Conservation (phyloP, 148 eudicot species). For the Silene latifolia region DNA sequence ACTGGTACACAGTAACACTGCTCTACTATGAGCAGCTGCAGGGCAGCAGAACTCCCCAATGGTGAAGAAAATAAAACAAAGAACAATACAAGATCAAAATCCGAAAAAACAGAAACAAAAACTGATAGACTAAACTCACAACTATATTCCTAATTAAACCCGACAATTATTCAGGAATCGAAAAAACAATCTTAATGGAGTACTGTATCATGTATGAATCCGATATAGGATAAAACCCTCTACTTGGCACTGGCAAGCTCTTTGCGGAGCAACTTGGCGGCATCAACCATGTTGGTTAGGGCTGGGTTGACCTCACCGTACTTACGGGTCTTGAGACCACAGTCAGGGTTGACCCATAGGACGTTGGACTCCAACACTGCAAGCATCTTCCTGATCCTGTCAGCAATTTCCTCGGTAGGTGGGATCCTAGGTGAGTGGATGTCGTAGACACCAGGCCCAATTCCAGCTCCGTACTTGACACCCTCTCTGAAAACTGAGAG, state of each 20-base stretch:
- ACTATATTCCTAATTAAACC: slow-evolving; percentile 25
- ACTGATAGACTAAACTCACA: slow-evolving; percentile 16
- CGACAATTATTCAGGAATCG: slow-evolving; percentile 23
- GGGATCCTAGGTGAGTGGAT: slow-evolving; percentile 98
- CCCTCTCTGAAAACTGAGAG: slow-evolving; percentile 97
- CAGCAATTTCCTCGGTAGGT: slow-evolving; percentile 81
- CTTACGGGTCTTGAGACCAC: slow-evolving; percentile 98
- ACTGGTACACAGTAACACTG: slow-evolving; percentile 24
- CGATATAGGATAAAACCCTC: slow-evolving; percentile 24
- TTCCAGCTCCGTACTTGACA: slow-evolving; percentile 93
- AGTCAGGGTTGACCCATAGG: slow-evolving; percentile 96
- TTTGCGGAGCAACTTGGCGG: slow-evolving; percentile 78
- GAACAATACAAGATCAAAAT: slow-evolving; percentile 15
- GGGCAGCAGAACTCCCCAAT: slow-evolving; percentile 17
- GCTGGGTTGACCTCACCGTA: slow-evolving; percentile 87
- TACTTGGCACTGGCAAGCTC: slow-evolving; percentile 83
- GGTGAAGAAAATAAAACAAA: neutral
- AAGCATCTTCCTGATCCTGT: slow-evolving; percentile 90
- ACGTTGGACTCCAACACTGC: slow-evolving; percentile 89
- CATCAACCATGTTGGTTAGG: slow-evolving; percentile 67
- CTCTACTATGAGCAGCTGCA: slow-evolving; percentile 1
- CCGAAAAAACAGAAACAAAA: slow-evolving; percentile 8
- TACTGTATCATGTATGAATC: slow-evolving; percentile 20
- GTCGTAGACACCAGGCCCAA: slow-evolving; percentile 93
- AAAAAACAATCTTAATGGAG: slow-evolving; percentile 19